Conservation (phyloP, 495 filamentous ascomycete genomes). For the Lasiosphaeria hispida region DNA sequence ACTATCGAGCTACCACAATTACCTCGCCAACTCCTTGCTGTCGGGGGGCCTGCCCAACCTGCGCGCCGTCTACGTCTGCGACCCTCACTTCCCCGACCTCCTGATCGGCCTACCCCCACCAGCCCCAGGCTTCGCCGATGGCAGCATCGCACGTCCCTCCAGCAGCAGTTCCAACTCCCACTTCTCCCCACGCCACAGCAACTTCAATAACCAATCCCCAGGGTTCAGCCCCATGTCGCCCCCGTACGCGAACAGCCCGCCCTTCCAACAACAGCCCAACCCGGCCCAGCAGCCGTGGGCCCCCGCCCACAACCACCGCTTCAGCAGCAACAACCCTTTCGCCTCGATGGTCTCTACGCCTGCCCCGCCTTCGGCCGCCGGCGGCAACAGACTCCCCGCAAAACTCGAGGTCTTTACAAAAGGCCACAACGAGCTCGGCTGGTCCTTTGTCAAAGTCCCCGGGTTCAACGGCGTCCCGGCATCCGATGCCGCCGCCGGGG, state of each 20-base stretch:
- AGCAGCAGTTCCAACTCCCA: constrained; percentile 28
- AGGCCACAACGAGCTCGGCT: constrained; percentile 75
- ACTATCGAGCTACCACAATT: constrained; percentile 73
- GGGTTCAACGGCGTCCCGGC: neutral
- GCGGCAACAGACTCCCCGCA: constrained; percentile 51
- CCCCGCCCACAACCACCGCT: constrained; percentile 29
- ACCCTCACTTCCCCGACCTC: constrained; percentile 71
- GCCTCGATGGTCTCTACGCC: constrained; percentile 34
- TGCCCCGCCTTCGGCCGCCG: neutral
- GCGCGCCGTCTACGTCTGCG: constrained; percentile 76
- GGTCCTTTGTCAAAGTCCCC: constrained; percentile 63
- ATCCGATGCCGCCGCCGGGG: neutral
- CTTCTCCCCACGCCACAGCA: constrained; percentile 12
- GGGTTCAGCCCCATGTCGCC: constrained; percentile 10
- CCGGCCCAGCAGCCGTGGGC: constrained; percentile 4
- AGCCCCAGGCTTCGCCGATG: constrained; percentile 45
- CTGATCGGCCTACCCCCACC: constrained; percentile 67
- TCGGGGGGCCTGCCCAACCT: constrained; percentile 71
- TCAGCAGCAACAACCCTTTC: constrained; percentile 55
- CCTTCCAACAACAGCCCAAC: constrained; percentile 11
- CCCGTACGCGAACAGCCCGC: constrained; percentile 9
- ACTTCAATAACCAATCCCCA: neutral
- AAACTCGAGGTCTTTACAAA: constrained; percentile 82
- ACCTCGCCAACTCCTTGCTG: constrained; percentile 78
- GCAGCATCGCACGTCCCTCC: constrained; percentile 35